These are phyloP conservation scores for Gypsophila paniculata DNA, from an alignment of 179 eudicot species.

Conservation along the genomic window DNA sequence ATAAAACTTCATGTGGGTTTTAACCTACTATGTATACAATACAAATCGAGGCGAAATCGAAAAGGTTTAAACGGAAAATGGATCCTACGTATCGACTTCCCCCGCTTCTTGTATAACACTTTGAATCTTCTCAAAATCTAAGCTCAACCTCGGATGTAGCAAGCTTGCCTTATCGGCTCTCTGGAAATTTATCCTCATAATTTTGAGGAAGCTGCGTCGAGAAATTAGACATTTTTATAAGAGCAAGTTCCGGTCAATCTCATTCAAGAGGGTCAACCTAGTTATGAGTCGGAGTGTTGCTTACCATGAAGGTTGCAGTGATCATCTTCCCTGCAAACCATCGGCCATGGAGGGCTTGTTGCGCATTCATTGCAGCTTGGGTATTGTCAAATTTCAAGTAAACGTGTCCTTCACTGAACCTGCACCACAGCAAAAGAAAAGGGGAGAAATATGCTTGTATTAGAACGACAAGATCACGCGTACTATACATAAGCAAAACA, in stretches of 20 bases:
- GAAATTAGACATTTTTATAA: background rate
- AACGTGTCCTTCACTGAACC: conserved; percentile 69
- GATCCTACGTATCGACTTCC: background rate
- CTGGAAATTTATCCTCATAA: conserved; percentile 67
- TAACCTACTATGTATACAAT: background rate
- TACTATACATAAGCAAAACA: background rate
- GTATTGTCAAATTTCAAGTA: conserved; percentile 65
- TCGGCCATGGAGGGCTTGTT: conserved; percentile 71
- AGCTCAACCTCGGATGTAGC: background rate
- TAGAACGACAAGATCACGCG: background rate
- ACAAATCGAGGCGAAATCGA: background rate
- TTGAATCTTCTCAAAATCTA: conserved; percentile 1
- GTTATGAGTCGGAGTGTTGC: background rate
- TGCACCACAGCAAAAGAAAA: conserved; percentile 21
- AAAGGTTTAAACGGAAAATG: background rate
- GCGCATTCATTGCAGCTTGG: conserved; percentile 59
- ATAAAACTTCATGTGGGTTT: background rate
- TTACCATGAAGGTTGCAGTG: conserved; percentile 71
- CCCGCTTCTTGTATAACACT: background rate
- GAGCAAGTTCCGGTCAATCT: background rate
- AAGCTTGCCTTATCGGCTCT: conserved; percentile 33
- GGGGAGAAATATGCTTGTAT: conserved; percentile 1
- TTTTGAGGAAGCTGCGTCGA: conserved; percentile 51
- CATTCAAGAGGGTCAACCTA: too few species aligned
- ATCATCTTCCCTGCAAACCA: conserved; percentile 97